Evolutionary conservation across 73 alveolate genomes (phyloP).

Genomic region (Paramecium biaurelia): DNA sequence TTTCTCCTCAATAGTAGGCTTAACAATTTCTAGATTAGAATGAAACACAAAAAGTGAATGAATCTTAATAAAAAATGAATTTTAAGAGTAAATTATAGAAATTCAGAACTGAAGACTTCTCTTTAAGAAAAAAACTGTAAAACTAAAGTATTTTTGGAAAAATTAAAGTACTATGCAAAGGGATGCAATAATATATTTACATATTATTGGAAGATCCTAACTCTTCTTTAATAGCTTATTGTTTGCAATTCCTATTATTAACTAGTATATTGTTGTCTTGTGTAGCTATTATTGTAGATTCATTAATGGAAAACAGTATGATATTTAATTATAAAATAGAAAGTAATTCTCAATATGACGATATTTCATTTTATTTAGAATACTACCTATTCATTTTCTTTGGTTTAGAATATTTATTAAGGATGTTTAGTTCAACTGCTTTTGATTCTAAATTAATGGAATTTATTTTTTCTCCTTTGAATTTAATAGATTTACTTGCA

Average conservation of each 20-base stretch:
- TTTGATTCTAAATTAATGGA: neutral
- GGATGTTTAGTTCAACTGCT: slow-evolving; percentile 35
- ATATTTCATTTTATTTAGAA: neutral
- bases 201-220: slow-evolving; percentile 37
- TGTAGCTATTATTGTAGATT: neutral
- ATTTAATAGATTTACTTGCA: slow-evolving; percentile 5
- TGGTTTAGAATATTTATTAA: neutral
- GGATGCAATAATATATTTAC: neutral
- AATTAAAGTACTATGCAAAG: neutral
- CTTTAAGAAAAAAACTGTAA: neutral
- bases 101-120: slow-evolving; percentile 47
- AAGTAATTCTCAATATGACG: neutral
- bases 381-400: neutral
- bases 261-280: neutral
- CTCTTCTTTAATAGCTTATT: neutral
- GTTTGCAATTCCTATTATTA: neutral
- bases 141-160: neutral
- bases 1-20: neutral
- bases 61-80: neutral
- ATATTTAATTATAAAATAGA: neutral
- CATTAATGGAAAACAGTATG: neutral
- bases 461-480: slow-evolving; percentile 27
- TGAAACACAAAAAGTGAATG: neutral
- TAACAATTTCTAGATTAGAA: neutral
- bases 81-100: neutral